phyloP scores from a whole-genome alignment of 139 green algal species.

The Yamagishiella unicocca region DNA sequence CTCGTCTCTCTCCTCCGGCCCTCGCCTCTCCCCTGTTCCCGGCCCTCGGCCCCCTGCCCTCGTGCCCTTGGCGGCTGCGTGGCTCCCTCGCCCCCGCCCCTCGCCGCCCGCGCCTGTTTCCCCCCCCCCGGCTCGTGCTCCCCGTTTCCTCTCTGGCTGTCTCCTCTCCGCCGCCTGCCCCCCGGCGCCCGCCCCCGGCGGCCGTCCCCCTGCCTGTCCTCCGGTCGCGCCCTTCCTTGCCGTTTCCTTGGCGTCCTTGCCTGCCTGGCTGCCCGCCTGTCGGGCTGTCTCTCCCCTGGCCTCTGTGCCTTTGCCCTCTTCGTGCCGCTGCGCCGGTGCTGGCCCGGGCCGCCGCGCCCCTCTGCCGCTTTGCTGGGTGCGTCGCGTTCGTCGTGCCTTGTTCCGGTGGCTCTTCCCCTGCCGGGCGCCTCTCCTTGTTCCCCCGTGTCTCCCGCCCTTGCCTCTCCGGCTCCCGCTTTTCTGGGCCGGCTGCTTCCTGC shows the following conservation, averaged over 20 bases:
- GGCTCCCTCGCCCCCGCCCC: not conserved
- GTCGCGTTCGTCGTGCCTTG: not conserved
- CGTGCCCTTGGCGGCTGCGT: not conserved
- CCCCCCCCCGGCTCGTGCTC: not conserved
- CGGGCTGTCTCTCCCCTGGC: slow-evolving; percentile 31
- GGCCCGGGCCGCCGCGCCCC: slow-evolving; percentile 24
- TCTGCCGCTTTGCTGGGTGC: slow-evolving; percentile 29
- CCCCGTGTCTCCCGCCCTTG: not conserved
- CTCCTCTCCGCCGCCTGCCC: slow-evolving; percentile 30
- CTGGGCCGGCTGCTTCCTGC: slow-evolving; percentile 6
- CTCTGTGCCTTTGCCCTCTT: slow-evolving; percentile 34
- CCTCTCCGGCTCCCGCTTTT: not conserved
- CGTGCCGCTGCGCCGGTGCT: not conserved
- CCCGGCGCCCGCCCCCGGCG: slow-evolving; percentile 26
- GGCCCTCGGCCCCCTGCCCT: not conserved
- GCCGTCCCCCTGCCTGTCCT: slow-evolving; percentile 49
- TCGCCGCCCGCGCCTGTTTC: not conserved
- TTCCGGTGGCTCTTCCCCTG: not conserved
- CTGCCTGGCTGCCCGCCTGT: slow-evolving; percentile 38
- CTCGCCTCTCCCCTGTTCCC: not conserved
- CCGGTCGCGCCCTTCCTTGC: slow-evolving; percentile 51
- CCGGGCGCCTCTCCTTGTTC: not conserved
- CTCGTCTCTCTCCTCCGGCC: not conserved
- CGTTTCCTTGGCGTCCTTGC: slow-evolving; percentile 26
- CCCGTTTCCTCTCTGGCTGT: not conserved